A percentile compares a stretch with the other conserved stretches of the same genome.
Evolutionary conservation across 768 basidiomycete genomes (phyloP).

Genomic region (Phanerochaete sordida): DNA sequence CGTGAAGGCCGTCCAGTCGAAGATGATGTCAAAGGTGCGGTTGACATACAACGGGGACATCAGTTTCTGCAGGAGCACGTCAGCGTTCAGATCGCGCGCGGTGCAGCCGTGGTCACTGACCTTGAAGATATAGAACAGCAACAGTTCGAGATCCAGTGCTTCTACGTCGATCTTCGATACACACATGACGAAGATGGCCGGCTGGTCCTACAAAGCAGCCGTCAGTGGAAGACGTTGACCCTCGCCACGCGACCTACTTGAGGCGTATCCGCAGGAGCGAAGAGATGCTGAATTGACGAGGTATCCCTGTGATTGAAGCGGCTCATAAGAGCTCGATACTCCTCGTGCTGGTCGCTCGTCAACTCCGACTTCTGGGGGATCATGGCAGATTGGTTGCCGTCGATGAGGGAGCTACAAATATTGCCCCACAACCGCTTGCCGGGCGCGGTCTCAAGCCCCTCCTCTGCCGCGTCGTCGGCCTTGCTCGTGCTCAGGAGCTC

Average conservation of each 20-base stretch:
- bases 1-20: slow-evolving; percentile 80
- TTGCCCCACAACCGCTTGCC: slow-evolving; percentile 86
- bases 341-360: slow-evolving; percentile 50
- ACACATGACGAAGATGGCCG: slow-evolving; percentile 57
- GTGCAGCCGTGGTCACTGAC: slow-evolving; percentile 32
- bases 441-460: slow-evolving; percentile 51
- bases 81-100: neutral
- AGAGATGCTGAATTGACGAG: slow-evolving; percentile 61
- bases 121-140: slow-evolving; percentile 78
- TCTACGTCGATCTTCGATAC: slow-evolving; percentile 76
- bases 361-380: slow-evolving; percentile 56
- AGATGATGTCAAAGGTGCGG: slow-evolving; percentile 62
- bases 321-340: slow-evolving; percentile 64
- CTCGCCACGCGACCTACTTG: neutral
- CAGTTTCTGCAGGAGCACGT: slow-evolving; percentile 41
- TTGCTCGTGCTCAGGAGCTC: slow-evolving; percentile 74
- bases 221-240: neutral
- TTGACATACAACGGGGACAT: slow-evolving; percentile 43
- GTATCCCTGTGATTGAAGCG: slow-evolving; percentile 59
- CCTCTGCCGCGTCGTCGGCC: slow-evolving; percentile 30
- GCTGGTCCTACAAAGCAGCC: slow-evolving; percentile 31
- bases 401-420: slow-evolving; percentile 75
- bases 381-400: slow-evolving; percentile 67
- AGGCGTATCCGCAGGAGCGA: slow-evolving; percentile 32
- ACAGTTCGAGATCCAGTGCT: slow-evolving; percentile 70